Base-by-base conservation (phyloP, 2,329 filamentous ascomycete species). In the Talaromyces verruculosus region DNA sequence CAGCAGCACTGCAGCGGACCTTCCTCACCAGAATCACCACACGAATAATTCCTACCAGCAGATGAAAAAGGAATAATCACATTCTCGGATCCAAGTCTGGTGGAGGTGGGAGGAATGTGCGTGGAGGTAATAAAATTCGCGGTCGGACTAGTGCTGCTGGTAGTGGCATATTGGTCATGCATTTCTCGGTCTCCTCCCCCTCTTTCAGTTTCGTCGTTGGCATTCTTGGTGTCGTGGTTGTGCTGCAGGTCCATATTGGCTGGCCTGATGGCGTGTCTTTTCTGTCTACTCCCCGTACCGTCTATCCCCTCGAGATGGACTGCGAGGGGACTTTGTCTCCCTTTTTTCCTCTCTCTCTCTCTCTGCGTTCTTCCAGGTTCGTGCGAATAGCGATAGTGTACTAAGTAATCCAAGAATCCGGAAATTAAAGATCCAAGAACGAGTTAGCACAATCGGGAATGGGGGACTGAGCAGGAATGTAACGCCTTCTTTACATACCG, bases 1-100 rank as follows among this genome's bases (percentile, higher is more conserved):
- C 94, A 99, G 81, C 94, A 99, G 84, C 95, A 98, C 65, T 74
- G 73, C 59, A 80, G 57, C 35, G 57, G 30, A 60, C 39, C 57
- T 22, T 17, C 22, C 7, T 39, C 35, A 28, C 33, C n/a, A 11
- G 25, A 28, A 28, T 49, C 15, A 28, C 45, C 17, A 47, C 43
- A 10, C 22, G 15, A 15, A 39, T 5, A 5, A 58, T n/a, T 37
- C 25, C 11, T 15, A 37, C 2, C 35, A 19, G 25, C 15, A 30
- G 57, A 7, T 28, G 57, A 60, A 60, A 41, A 60, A 19, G 57
- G 57, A 45, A 43, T 60, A 60, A 60, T 60, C 57, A 45, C 57
- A 60, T 60, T 60, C 57, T 17, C 37, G 2, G 22, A 13, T 13
- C 7, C 57, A 45, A 45, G 39, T 28, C 19, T 17, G 57, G 10